These are phyloP conservation scores for Cucumis cinereus DNA, from an alignment of 306 rosid species.

Conservation along the genomic window DNA sequence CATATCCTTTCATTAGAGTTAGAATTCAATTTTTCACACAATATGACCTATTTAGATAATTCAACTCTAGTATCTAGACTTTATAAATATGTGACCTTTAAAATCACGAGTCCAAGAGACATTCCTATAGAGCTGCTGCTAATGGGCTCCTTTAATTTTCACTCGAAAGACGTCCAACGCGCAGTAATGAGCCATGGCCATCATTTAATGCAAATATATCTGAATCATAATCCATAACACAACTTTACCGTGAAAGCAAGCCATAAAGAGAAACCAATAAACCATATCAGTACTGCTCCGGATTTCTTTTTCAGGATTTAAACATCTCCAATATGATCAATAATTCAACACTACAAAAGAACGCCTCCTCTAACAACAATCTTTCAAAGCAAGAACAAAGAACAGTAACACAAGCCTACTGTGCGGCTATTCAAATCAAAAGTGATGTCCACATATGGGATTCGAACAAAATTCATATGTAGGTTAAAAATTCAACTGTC, in stretches of 20 bases:
- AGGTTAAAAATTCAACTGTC: neutral
- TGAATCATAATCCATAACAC: neutral
- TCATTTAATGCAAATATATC: neutral
- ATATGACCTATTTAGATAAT: no score
- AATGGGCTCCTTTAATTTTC: neutral
- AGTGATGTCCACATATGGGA: neutral
- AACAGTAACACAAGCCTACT: no score
- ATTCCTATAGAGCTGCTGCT: neutral
- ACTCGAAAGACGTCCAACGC: neutral
- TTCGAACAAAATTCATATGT: slow-evolving; percentile 3
- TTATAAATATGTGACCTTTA: no score
- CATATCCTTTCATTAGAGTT: no score
- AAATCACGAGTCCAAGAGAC: neutral
- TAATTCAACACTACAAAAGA: neutral
- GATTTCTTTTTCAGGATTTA: no score
- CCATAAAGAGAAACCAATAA: neutral
- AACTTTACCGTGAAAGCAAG: neutral
- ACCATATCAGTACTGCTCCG: no score
- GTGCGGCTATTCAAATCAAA: neutral
- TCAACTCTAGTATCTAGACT: neutral
- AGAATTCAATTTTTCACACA: no score
- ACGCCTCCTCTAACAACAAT: no score
- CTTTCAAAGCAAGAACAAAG: no score
- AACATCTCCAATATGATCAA: neutral
- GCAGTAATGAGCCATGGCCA: neutral